phyloP scores from a whole-genome alignment of 306 rosid species.

The Glycine soja region DNA sequence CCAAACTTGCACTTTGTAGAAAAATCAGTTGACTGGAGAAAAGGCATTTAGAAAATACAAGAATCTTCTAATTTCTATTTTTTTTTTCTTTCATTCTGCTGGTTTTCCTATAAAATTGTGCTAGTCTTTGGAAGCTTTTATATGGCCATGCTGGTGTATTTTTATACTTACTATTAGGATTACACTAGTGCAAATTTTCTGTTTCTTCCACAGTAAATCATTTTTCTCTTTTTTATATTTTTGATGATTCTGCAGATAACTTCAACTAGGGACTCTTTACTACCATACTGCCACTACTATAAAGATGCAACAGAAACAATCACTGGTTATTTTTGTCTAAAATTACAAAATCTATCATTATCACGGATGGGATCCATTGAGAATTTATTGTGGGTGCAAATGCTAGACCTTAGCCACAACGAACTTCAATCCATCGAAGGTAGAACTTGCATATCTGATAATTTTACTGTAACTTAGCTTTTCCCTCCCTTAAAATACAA shows the following conservation, averaged over 20 bases:
- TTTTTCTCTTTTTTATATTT: conserved; percentile 18
- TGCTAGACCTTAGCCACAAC: conserved; percentile 90
- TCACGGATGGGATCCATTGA: conserved; percentile 74
- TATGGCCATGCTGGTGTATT: background rate
- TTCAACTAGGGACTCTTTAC: conserved; percentile 65
- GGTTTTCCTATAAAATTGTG: background rate
- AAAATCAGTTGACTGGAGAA: conserved; percentile 27
- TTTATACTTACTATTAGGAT: conserved; percentile 26
- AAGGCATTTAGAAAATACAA: conserved; percentile 6
- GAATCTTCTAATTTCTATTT: conserved; percentile 13
- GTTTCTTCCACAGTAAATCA: conserved; percentile 15
- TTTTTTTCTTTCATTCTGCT: conserved; percentile 22
- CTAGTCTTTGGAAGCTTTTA: conserved; percentile 24
- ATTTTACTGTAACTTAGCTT: conserved; percentile 26
- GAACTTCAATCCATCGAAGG: conserved; percentile 85
- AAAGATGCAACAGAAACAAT: conserved; percentile 48
- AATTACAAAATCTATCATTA: conserved; percentile 73
- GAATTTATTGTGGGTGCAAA: conserved; percentile 81
- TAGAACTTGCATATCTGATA: conserved; percentile 41
- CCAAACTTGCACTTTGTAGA: background rate
- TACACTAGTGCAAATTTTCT: conserved; percentile 28
- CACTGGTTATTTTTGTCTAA: conserved; percentile 59
- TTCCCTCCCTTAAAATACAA: background rate
- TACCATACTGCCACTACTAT: conserved; percentile 61
- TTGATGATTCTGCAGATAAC: conserved; percentile 65